Conservation (phyloP, 176 grass and related monocot genomes). For the Zizania latifolia region DNA sequence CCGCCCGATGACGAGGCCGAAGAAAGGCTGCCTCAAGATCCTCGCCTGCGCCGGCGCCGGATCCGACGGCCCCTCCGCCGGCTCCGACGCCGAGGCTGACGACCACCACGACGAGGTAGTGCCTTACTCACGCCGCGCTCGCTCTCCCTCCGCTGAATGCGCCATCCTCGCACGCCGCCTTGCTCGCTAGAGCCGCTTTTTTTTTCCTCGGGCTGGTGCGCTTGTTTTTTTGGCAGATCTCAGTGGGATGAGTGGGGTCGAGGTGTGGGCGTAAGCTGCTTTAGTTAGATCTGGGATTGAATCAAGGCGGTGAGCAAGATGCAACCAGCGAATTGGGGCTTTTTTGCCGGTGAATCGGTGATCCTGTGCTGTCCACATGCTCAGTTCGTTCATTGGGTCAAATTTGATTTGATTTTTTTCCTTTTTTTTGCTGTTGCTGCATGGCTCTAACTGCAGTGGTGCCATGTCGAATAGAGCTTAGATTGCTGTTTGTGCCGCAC, state of each 20-base stretch:
- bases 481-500: too few relatives aligned
- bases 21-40: slow-evolving; percentile 74
- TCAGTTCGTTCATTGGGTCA: background rate
- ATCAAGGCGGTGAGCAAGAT: background rate
- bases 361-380: background rate
- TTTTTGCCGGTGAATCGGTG: background rate
- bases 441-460: background rate
- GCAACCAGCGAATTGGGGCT: background rate
- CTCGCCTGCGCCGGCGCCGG: slow-evolving; percentile 51
- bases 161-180: too few relatives aligned
- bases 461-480: background rate
- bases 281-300: slow-evolving; percentile 28
- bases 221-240: slow-evolving; percentile 33
- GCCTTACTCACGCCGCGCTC: background rate
- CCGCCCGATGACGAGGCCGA: slow-evolving; percentile 41
- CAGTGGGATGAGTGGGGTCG: background rate
- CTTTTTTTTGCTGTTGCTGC: background rate
- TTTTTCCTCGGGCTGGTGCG: slow-evolving; percentile 15
- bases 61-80: slow-evolving; percentile 36
- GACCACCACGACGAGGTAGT: too few relatives aligned
- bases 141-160: background rate
- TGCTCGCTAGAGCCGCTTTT: background rate
- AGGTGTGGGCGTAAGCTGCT: background rate
- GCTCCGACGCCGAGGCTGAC: slow-evolving; percentile 41
- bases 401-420: background rate